Evolutionary conservation across 306 rosid species (phyloP), one percentile per base, ranked within the genome.

Genomic region (Senna siamea): DNA sequence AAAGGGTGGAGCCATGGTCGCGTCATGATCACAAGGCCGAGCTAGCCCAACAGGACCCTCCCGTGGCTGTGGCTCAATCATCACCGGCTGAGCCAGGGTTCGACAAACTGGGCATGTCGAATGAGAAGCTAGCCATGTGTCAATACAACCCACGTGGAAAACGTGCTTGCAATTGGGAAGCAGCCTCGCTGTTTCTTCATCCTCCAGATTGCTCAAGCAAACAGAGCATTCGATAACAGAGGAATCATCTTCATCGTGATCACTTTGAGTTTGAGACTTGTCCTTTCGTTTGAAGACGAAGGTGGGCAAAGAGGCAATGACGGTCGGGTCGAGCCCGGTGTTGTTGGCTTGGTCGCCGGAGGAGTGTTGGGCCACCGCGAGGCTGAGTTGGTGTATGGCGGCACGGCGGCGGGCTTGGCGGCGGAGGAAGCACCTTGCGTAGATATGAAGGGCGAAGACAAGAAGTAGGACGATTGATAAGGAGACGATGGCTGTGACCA

Each of bases 371-470:
- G 70, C 82, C 0, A 80, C 84, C 50, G 85, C 52, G 59, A 88
- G 82, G 51, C 83, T 85, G 4, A 84, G 82, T 0, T 57, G 86
- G 63, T 74, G 88, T 1, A 86, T 41, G 38, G 86, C 79, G 3
- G 78, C 77, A 0, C 89, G 82, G 20, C 92, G 93, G 2, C 85
- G 97, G 9, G 89, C 82, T 17, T 85, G 96, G 56, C 97, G 90
- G 12, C 80, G 62, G 17, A 93, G 86, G 41, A 79, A 78, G 8
- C 43, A 84, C 69, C 94, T 80, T 0, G 97, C 97, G 14, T 93
- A 93, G 74, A 92, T 55, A 70, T 91, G 98, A 18, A 93, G 97
- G 3, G 87, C 85, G 0, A 93, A 20, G 6, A 91, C 97, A 1
- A 91, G 32, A 5, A 85, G 9, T 7, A 93, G 65, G 32, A 91